Evolutionary conservation across 345 rosid genomes (phyloP).

Genomic region (Linum trigynum): DNA sequence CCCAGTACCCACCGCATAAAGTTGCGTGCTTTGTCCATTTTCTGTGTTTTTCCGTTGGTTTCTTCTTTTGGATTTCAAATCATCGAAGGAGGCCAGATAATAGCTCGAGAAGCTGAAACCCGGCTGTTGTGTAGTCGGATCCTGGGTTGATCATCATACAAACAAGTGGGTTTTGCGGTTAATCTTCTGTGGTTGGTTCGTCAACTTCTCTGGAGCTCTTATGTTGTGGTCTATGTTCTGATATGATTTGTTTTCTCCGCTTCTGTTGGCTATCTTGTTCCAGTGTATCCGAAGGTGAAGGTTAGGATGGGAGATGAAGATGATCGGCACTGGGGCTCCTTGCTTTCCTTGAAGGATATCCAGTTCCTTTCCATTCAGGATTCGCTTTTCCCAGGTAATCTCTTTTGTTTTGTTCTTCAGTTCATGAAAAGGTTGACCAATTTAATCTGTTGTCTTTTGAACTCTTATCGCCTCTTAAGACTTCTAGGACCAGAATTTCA

Average conservation of each 20-base stretch:
- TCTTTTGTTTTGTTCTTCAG: not conserved
- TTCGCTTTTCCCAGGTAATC: constrained; percentile 34
- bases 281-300: constrained; percentile 65
- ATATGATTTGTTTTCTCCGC: constrained; percentile 4
- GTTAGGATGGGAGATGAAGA: constrained; percentile 27
- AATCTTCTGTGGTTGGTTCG: not conserved
- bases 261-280: not conserved
- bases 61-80: not conserved
- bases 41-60: not conserved
- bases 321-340: constrained; percentile 25
- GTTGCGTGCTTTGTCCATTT: not conserved
- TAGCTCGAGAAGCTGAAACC: not conserved
- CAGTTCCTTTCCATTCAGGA: constrained; percentile 40
- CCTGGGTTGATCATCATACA: constrained; percentile 2
- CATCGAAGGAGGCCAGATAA: not conserved
- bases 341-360: constrained; percentile 40
- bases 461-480: not conserved
- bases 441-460: not conserved
- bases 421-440: not conserved
- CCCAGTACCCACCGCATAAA: constrained; percentile 5
- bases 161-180: constrained; percentile 16
- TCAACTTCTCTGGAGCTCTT: not conserved
- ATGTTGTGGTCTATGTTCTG: constrained; percentile 10
- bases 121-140: not conserved
- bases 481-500: not conserved